Conservation (phyloP, 345 rosid genomes). For the Cardamine resedifolia region DNA sequence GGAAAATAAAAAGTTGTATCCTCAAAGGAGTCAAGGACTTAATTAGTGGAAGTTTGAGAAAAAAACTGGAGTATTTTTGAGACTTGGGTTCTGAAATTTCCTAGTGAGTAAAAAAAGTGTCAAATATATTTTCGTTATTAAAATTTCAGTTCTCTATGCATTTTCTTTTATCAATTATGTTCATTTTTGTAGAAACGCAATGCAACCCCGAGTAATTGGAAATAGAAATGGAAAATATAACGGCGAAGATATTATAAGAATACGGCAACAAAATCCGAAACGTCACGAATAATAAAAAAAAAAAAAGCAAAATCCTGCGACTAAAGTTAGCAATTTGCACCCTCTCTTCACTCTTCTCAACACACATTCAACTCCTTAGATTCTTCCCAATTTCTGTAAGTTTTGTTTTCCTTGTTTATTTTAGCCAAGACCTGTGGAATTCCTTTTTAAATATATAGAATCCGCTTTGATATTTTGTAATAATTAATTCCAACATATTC, state of each 20-base stretch:
- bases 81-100: not conserved
- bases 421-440: not conserved
- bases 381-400: constrained; percentile 17
- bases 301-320: not conserved
- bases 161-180: not conserved
- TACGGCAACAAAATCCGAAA: constrained; percentile 13
- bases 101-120: no score
- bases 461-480: not conserved
- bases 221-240: not conserved
- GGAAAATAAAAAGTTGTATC: not conserved
- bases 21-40: no score
- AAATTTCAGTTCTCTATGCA: not conserved
- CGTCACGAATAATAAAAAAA: not conserved
- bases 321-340: constrained; percentile 9
- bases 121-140: not conserved
- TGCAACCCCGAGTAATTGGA: constrained; percentile 1
- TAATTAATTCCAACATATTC: not conserved
- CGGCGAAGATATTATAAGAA: not conserved
- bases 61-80: no score
- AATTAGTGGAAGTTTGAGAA: not conserved
- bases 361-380: constrained; percentile 17
- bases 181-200: not conserved
- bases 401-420: not conserved
- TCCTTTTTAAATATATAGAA: not conserved
- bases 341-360: not conserved